Evolutionary conservation across 2,329 filamentous ascomycete species (phyloP).

Genomic region (Neonectria punicea): DNA sequence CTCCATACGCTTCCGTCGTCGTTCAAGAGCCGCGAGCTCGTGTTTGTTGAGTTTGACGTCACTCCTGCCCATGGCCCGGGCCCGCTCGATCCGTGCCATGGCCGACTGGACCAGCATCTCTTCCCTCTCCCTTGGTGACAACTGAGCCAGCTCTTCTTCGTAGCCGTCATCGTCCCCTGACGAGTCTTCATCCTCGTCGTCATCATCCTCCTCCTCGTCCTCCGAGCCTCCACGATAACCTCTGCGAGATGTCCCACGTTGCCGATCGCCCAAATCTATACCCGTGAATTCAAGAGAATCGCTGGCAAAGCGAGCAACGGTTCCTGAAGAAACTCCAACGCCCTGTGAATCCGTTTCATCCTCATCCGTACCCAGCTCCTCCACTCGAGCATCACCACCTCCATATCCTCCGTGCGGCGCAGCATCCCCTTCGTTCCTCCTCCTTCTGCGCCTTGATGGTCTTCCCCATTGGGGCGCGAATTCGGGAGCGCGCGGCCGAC

Average conservation of each 20-base stretch:
- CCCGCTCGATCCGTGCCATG: constrained; percentile 80
- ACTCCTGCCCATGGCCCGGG: constrained; percentile 77
- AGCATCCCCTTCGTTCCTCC: constrained; percentile 64
- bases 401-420: constrained; percentile 52
- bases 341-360: constrained; percentile 66
- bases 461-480: constrained; percentile 97
- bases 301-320: constrained; percentile 64
- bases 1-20: constrained; percentile 69
- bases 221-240: constrained; percentile 50
- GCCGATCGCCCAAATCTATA: constrained; percentile 62
- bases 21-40: constrained; percentile 84
- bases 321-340: constrained; percentile 59
- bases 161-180: constrained; percentile 49
- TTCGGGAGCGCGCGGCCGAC: constrained; percentile 99
- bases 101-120: constrained; percentile 82
- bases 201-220: constrained; percentile 47
- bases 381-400: constrained; percentile 59
- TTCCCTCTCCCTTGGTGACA: constrained; percentile 73
- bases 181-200: constrained; percentile 51
- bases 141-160: constrained; percentile 63
- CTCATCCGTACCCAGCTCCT: constrained; percentile 74
- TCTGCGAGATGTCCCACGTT: constrained; percentile 51
- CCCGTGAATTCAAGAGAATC: constrained; percentile 71
- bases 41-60: constrained; percentile 84
- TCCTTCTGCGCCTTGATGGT: constrained; percentile 91